These are phyloP conservation scores for Trypanosoma grayi DNA, from an alignment of 208 protist species.

Conservation along the genomic window DNA sequence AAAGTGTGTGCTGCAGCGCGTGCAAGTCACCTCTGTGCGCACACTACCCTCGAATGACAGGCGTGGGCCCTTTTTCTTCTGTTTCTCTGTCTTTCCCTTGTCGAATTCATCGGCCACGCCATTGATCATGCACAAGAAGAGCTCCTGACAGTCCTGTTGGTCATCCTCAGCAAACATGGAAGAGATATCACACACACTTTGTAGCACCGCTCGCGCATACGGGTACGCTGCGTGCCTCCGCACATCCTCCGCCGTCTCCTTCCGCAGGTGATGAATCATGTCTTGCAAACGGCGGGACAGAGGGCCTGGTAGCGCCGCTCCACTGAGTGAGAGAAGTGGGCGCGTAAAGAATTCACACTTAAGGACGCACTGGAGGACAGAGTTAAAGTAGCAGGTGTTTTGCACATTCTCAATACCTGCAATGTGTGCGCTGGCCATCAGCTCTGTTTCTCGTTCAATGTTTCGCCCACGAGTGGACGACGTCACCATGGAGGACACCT, in stretches of 20 bases:
- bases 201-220: conserved; percentile 38
- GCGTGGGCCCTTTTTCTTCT: conserved; percentile 40
- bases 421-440: conserved; percentile 47
- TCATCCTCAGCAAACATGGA: conserved; percentile 69
- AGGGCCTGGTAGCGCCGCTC: conserved; percentile 32
- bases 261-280: conserved; percentile 47
- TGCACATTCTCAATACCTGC: conserved; percentile 86
- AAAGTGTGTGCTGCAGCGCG: conserved; percentile 37
- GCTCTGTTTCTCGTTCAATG: background rate
- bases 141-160: conserved; percentile 90
- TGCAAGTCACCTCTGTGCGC: conserved; percentile 60
- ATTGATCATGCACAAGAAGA: conserved; percentile 84
- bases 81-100: conserved; percentile 48
- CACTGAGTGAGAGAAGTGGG: conserved; percentile 28
- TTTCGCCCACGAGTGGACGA: background rate
- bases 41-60: conserved; percentile 76
- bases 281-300: conserved; percentile 41
- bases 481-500: background rate
- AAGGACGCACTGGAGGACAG: conserved; percentile 93
- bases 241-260: conserved; percentile 54
- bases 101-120: conserved; percentile 84
- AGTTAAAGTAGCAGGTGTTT: conserved; percentile 97
- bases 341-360: conserved; percentile 60
- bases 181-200: conserved; percentile 44
- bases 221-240: conserved; percentile 42